These are phyloP conservation scores for Myochromella boudieri DNA, from an alignment of 768 basidiomycete species.

Conservation along the genomic window DNA sequence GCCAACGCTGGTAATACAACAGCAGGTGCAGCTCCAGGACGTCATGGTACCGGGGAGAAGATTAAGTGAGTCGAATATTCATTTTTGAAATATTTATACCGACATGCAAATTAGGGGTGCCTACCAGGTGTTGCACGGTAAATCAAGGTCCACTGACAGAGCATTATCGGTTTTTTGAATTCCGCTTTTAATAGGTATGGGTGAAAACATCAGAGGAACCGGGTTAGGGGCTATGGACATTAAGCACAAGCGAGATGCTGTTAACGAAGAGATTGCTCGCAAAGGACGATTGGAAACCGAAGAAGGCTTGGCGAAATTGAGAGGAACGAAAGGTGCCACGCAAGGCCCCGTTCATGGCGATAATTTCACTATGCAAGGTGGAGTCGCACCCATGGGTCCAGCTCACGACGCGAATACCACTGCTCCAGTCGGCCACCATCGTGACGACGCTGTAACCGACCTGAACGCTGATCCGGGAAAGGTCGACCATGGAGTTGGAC, in stretches of 20 bases:
- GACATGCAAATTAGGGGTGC: too few relatives aligned
- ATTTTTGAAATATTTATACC: too few relatives aligned
- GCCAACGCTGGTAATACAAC: too few relatives aligned
- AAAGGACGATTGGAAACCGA: constrained; percentile 40
- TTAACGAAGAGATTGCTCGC: constrained; percentile 34
- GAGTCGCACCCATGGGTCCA: background rate
- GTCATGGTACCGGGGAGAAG: background rate
- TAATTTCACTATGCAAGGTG: background rate
- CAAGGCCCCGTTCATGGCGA: background rate
- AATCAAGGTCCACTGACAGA: too few relatives aligned
- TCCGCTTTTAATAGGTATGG: constrained; percentile 43
- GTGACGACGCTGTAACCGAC: constrained; percentile 5
- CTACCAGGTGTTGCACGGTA: constrained; percentile 35
- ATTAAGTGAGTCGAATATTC: background rate
- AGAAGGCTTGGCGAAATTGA: constrained; percentile 34
- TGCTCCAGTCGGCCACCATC: background rate
- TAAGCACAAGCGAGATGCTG: constrained; percentile 22
- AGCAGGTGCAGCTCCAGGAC: background rate
- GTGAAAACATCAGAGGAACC: constrained; percentile 46
- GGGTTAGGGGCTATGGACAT: constrained; percentile 39
- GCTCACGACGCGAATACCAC: background rate
- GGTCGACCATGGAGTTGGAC: background rate
- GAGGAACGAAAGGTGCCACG: constrained; percentile 1
- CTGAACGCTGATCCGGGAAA: background rate
- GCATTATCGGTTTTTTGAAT: too few relatives aligned